phyloP scores from a whole-genome alignment of 83 land plant genomes.

The Thuja plicata region DNA sequence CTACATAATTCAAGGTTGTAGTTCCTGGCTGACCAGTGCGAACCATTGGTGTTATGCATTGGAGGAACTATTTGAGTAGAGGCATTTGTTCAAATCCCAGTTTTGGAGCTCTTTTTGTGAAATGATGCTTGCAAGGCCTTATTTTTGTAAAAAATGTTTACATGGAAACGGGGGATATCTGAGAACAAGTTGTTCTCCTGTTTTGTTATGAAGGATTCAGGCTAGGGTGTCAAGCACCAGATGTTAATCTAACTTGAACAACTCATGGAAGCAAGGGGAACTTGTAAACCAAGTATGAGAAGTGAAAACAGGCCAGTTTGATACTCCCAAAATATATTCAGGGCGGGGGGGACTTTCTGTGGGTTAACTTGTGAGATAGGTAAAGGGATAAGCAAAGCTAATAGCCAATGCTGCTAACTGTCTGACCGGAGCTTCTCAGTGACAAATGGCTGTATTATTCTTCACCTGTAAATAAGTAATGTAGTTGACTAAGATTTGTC shows the following conservation, averaged over 20 bases:
- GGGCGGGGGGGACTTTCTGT: not conserved
- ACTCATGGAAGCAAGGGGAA: conserved; percentile 7
- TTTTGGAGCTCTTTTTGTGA: not conserved
- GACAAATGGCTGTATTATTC: conserved; percentile 2
- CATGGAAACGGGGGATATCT: not conserved
- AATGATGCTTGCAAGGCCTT: not conserved
- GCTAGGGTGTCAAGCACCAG: not conserved
- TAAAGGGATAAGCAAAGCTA: not conserved
- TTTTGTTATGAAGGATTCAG: not conserved
- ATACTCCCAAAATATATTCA: no score
- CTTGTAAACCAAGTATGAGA: not conserved
- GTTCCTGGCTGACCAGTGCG: not conserved
- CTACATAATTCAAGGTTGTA: not conserved
- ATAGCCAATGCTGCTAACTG: conserved; percentile 11
- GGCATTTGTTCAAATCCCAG: not conserved
- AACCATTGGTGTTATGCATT: not conserved
- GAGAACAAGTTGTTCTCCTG: not conserved
- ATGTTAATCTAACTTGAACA: not conserved
- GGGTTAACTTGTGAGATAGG: conserved; percentile 8
- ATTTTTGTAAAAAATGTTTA: not conserved
- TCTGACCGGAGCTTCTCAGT: conserved; percentile 9
- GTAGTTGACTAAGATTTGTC: not conserved
- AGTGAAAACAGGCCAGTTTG: not conserved
- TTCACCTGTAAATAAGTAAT: conserved; percentile 1
- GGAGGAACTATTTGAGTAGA: not conserved